Evolutionary conservation across 1,284 basidiomycete genomes (phyloP).

Genomic region (Fistulinella cinereoalba): DNA sequence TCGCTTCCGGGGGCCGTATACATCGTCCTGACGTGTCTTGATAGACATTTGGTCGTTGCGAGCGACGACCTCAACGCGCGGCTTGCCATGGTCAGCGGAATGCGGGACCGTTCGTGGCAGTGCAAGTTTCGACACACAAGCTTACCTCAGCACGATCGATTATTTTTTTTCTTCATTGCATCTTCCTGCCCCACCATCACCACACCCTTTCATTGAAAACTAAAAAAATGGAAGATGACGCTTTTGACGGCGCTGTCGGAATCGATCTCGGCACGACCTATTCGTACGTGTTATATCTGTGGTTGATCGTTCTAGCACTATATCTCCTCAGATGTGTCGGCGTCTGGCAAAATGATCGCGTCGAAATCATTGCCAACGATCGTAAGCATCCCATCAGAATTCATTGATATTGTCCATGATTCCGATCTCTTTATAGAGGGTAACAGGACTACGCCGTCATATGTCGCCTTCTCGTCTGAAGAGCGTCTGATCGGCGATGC

Average conservation of each 20-base stretch:
- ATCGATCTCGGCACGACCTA: constrained; percentile 92
- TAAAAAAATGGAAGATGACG: constrained; percentile 81
- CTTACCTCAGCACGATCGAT: constrained; percentile 41
- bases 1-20: constrained; percentile 32
- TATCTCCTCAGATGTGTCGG: constrained; percentile 74
- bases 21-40: constrained; percentile 30
- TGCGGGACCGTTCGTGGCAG: constrained; percentile 47
- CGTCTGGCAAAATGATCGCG: constrained; percentile 98
- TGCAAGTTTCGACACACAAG: constrained; percentile 37
- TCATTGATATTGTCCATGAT: constrained; percentile 3
- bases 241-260: constrained; percentile 93
- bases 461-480: constrained; percentile 96
- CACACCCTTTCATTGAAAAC: constrained; percentile 41
- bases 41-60: constrained; percentile 32
- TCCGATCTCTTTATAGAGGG: constrained; percentile 64
- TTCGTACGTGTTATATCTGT: constrained; percentile 55
- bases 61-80: constrained; percentile 44
- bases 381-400: constrained; percentile 49
- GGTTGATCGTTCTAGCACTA: constrained; percentile 11
- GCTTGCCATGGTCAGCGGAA: constrained; percentile 32
- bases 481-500: constrained; percentile 99
- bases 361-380: constrained; percentile 98
- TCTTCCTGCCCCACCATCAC: constrained; percentile 29
- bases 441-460: constrained; percentile 98
- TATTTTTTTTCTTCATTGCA: constrained; percentile 29